Evolutionary conservation across 2,329 filamentous ascomycete species (phyloP).

Genomic region (Colletotrichum lupini): DNA sequence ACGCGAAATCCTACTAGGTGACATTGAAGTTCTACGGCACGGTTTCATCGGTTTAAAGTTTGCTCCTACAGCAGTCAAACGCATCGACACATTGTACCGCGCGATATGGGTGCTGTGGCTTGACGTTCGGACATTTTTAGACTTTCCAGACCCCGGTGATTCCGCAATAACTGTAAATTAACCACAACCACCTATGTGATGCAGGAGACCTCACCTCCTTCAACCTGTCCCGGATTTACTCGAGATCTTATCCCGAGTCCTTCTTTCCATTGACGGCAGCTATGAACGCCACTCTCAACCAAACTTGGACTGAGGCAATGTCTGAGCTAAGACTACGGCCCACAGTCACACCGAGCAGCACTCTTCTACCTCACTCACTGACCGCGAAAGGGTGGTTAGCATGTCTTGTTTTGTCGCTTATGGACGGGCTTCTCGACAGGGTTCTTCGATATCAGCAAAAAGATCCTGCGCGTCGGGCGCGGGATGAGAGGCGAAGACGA

Average conservation of each 20-base stretch:
- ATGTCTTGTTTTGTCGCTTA: conserved; percentile 2
- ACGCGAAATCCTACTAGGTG: too few species aligned
- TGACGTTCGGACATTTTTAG: not conserved
- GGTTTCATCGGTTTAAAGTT: not conserved
- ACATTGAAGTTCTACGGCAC: too few species aligned
- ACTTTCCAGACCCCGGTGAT: not conserved
- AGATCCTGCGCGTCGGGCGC: not conserved
- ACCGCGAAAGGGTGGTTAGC: conserved; percentile 25
- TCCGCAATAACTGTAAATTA: not conserved
- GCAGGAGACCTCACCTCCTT: not conserved
- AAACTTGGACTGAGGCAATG: conserved; percentile 9
- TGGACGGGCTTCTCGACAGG: conserved; percentile 20
- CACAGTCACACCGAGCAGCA: not conserved
- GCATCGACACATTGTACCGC: not conserved
- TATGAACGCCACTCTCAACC: not conserved
- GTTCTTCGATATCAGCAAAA: conserved; percentile 9
- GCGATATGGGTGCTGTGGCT: not conserved
- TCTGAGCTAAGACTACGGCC: conserved; percentile 3
- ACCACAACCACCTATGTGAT: not conserved
- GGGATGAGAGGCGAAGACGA: conserved; percentile 5
- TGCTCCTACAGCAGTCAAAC: not conserved
- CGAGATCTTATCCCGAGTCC: not conserved
- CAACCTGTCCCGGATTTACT: not conserved
- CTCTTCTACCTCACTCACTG: not conserved
- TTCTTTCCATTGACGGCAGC: not conserved